These are phyloP conservation scores for Eruca vesicaria DNA, from an alignment of 441 rosid genomes.

Conservation along the genomic window DNA sequence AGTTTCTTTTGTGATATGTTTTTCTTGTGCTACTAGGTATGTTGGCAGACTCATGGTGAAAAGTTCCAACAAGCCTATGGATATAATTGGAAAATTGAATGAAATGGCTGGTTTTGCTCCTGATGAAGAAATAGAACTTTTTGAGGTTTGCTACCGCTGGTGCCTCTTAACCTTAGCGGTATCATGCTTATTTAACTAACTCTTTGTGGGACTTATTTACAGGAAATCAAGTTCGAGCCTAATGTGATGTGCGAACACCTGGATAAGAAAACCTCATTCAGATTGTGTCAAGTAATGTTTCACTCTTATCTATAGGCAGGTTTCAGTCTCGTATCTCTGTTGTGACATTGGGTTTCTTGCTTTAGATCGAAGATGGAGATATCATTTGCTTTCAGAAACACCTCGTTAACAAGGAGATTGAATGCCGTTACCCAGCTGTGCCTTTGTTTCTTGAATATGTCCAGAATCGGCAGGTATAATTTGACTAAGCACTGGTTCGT, in stretches of 20 bases:
- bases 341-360: constrained; percentile 18
- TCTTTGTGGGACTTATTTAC: constrained; percentile 12
- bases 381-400: constrained; percentile 64
- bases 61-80: constrained; percentile 56
- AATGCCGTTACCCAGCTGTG: constrained; percentile 58
- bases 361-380: constrained; percentile 73
- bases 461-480: constrained; percentile 62
- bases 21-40: constrained; percentile 46
- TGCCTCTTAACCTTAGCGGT: background rate
- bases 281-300: constrained; percentile 51
- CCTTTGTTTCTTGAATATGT: constrained; percentile 69
- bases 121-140: constrained; percentile 86
- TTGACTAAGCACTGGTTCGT: constrained; percentile 46
- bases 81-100: constrained; percentile 57
- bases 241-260: constrained; percentile 60
- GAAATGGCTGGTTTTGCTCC: constrained; percentile 88
- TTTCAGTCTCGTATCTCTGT: constrained; percentile 13
- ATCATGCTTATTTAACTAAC: constrained; percentile 10
- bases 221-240: constrained; percentile 76
- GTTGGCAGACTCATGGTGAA: constrained; percentile 66
- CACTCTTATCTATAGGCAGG: constrained; percentile 13
- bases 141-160: constrained; percentile 59
- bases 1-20: constrained; percentile 8
- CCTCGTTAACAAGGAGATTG: constrained; percentile 37
- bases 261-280: constrained; percentile 53